These are phyloP conservation scores for Fusarium torulosum DNA, from an alignment of 2,329 filamentous ascomycete species.

Conservation along the genomic window DNA sequence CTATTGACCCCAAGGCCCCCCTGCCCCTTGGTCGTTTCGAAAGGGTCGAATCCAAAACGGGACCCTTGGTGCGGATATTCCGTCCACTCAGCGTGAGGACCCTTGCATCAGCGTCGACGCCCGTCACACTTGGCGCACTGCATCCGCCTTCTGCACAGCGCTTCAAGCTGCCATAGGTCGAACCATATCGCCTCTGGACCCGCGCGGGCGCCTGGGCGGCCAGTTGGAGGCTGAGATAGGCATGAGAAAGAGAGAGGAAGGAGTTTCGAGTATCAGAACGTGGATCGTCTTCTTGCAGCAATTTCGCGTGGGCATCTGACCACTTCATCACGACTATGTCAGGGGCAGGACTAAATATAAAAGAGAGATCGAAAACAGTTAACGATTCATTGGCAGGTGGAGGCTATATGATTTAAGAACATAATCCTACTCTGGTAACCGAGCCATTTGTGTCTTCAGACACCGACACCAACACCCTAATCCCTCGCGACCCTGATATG, in stretches of 20 bases:
- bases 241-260: conserved; percentile 17
- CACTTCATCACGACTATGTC: too few species aligned
- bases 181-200: conserved; percentile 19
- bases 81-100: conserved; percentile 34
- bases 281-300: conserved; percentile 18
- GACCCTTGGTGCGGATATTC: conserved; percentile 23
- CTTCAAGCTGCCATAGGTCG: conserved; percentile 25
- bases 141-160: conserved; percentile 20
- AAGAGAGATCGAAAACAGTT: too few species aligned
- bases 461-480: too few species aligned
- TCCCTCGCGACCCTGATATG: too few species aligned
- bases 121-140: conserved; percentile 31
- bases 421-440: too few species aligned
- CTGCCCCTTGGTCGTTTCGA: conserved; percentile 40
- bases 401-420: too few species aligned
- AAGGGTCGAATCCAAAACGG: conserved; percentile 39
- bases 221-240: conserved; percentile 31
- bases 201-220: conserved; percentile 38
- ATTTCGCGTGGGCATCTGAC: conserved; percentile 18
- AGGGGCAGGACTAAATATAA: too few species aligned
- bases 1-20: conserved; percentile 30
- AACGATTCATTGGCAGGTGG: too few species aligned
- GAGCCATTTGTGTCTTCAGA: too few species aligned
- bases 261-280: conserved; percentile 3
- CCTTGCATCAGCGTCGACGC: conserved; percentile 38